Conservation (phyloP, 257 asterid genomes). For the Solanum chiquidenum region DNA sequence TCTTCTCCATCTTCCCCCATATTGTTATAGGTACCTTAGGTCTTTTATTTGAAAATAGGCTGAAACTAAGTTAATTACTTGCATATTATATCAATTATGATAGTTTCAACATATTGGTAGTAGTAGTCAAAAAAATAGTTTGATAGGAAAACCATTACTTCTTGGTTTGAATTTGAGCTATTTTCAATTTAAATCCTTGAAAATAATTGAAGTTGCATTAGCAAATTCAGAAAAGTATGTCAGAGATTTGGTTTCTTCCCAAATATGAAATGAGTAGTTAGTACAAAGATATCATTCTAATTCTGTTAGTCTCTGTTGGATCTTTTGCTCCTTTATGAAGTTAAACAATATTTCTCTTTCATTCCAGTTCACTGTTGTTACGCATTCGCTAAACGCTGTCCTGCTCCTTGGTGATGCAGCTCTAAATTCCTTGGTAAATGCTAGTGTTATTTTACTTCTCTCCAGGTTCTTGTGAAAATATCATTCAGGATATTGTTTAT, state of each 20-base stretch:
- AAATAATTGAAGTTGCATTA: not conserved
- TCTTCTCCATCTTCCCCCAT: not conserved
- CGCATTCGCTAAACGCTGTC: conserved; percentile 71
- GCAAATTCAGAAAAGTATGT: not conserved
- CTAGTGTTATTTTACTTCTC: not conserved
- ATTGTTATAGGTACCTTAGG: not conserved
- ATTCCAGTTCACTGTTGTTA: conserved; percentile 58
- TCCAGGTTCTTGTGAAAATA: not conserved
- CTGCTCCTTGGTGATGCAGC: conserved; percentile 77
- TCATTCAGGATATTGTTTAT: not conserved
- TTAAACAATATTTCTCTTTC: not conserved
- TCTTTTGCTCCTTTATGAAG: conserved; percentile 3
- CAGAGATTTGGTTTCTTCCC: not conserved
- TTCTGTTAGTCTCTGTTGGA: not conserved
- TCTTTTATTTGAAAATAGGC: not conserved
- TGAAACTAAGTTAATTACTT: not conserved
- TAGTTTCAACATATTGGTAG: not conserved
- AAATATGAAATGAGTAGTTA: not conserved
- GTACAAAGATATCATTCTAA: not conserved
- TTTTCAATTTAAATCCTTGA: not conserved
- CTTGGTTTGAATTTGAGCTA: not conserved
- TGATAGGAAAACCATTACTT: not conserved
- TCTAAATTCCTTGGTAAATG: conserved; percentile 70
- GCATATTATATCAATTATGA: not conserved
- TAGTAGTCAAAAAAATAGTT: not conserved